These are phyloP conservation scores for Ascomycota sp. DNA, from an alignment of 2,329 filamentous ascomycete species.

Conservation along the genomic window DNA sequence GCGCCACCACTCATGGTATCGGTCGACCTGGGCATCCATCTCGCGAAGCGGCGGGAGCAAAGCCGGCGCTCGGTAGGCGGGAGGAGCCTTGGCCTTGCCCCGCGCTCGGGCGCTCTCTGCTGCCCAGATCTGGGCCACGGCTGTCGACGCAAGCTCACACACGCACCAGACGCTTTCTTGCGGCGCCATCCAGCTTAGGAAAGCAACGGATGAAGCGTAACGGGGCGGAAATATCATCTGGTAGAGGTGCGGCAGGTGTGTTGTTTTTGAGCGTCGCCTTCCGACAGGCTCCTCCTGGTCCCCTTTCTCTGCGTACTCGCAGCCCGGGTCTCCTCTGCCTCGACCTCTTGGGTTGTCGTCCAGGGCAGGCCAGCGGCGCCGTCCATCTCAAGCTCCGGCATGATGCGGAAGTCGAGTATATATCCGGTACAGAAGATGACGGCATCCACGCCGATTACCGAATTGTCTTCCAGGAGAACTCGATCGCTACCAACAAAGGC, in stretches of 20 bases:
- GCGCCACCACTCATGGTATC: slow-evolving; percentile 10
- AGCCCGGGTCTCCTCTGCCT: neutral
- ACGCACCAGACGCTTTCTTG: slow-evolving; percentile 12
- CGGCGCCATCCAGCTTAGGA: slow-evolving; percentile 16
- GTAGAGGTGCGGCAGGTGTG: slow-evolving; percentile 14
- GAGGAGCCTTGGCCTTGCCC: neutral
- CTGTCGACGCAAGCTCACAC: slow-evolving; percentile 19
- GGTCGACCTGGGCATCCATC: slow-evolving; percentile 8
- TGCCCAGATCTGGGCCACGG: slow-evolving; percentile 18
- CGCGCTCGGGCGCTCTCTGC: neutral
- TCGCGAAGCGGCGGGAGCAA: slow-evolving; percentile 5
- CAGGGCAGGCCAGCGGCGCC: neutral
- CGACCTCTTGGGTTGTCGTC: neutral
- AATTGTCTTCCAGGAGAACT: slow-evolving; percentile 12
- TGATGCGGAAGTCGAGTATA: slow-evolving; percentile 10
- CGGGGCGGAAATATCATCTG: slow-evolving; percentile 20
- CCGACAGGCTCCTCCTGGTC: too few relatives aligned
- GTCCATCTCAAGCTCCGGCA: slow-evolving; percentile 4
- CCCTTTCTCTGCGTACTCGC: too few relatives aligned
- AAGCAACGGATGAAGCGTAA: slow-evolving; percentile 19
- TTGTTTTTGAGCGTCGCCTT: too few relatives aligned
- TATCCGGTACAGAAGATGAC: slow-evolving; percentile 19
- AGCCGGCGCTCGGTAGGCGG: slow-evolving; percentile 5
- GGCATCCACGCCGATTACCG: slow-evolving; percentile 10
- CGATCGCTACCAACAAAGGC: slow-evolving; percentile 4